These are phyloP conservation scores for Clarkia xantiana DNA, from an alignment of 345 rosid genomes.

Conservation along the genomic window DNA sequence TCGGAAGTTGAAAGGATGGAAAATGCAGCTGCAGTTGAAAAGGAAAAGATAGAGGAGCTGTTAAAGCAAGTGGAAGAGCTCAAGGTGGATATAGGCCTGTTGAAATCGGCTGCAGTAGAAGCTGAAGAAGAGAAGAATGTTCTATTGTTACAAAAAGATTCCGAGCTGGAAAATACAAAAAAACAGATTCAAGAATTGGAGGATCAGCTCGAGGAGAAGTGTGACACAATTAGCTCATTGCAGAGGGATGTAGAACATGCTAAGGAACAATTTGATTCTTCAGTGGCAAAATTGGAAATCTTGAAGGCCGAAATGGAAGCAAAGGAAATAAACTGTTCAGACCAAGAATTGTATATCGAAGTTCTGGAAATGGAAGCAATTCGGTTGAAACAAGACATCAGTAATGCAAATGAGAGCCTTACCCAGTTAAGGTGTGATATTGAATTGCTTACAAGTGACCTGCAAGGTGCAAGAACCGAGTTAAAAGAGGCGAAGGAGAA, in stretches of 20 bases:
- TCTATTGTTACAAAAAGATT: constrained; percentile 17
- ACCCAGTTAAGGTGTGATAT: constrained; percentile 8
- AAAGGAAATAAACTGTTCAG: constrained; percentile 18
- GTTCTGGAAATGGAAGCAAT: constrained; percentile 18
- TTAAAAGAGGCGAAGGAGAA: constrained; percentile 12
- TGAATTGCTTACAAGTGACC: constrained; percentile 12
- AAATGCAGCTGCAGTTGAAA: constrained; percentile 21
- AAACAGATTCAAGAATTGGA: constrained; percentile 20
- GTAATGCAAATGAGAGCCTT: constrained; percentile 15
- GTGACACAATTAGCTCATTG: constrained; percentile 13
- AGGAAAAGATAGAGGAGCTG: constrained; percentile 26
- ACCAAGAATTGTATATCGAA: constrained; percentile 12
- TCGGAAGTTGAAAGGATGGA: constrained; percentile 20
- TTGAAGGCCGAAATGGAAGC: constrained; percentile 14
- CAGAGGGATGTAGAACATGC: too few species aligned
- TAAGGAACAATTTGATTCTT: constrained; percentile 13
- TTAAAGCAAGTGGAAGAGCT: constrained; percentile 13
- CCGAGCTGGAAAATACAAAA: constrained; percentile 15
- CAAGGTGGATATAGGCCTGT: constrained; percentile 13
- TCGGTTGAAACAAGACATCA: constrained; percentile 12
- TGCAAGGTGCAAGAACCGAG: constrained; percentile 14
- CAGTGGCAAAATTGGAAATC: constrained; percentile 6
- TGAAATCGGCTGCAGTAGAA: constrained; percentile 15
- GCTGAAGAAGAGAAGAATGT: constrained; percentile 14
- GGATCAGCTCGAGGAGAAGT: constrained; percentile 17